Conservation (phyloP, 768 basidiomycete species). For the Rhodosporidiobolus sp. region DNA sequence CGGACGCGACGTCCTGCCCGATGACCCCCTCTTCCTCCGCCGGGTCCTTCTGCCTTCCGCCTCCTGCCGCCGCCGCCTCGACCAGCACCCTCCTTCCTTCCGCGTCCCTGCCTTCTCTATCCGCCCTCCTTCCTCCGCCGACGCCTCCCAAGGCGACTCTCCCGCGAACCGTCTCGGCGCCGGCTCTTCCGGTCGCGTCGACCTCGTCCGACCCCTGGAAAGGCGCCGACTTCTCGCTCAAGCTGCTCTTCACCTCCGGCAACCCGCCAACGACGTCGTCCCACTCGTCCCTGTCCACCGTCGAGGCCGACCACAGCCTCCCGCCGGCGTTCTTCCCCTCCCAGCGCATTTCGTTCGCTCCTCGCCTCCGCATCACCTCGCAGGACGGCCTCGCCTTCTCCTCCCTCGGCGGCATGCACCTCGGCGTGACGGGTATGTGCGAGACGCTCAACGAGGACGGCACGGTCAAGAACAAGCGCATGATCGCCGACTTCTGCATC, state of each 20-base stretch:
- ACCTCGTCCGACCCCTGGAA: constrained; percentile 27
- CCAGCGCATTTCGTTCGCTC: constrained; percentile 44
- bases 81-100: background rate
- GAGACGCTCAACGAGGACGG: constrained; percentile 41
- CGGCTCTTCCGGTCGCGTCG: background rate
- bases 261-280: background rate
- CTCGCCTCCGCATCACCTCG: constrained; percentile 39
- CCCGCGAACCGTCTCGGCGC: constrained; percentile 17
- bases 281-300: background rate
- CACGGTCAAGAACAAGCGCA: constrained; percentile 42
- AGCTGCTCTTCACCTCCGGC: constrained; percentile 34
- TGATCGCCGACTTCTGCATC: constrained; percentile 46
- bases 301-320: constrained; percentile 36
- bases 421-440: constrained; percentile 44
- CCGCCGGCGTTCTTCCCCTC: constrained; percentile 46
- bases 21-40: constrained; percentile 39
- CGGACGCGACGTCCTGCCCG: constrained; percentile 37
- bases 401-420: constrained; percentile 43
- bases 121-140: constrained; percentile 12
- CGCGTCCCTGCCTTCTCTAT: background rate
- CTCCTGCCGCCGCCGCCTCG: constrained; percentile 10
- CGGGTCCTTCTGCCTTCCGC: constrained; percentile 29
- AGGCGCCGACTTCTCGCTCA: constrained; percentile 36
- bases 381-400: constrained; percentile 36
- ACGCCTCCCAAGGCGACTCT: constrained; percentile 18